Percentiles rank a stretch among this genome's conserved stretches.
Conservation (phyloP, 2,329 filamentous ascomycete species). For the Alternaria triticimaculans region DNA sequence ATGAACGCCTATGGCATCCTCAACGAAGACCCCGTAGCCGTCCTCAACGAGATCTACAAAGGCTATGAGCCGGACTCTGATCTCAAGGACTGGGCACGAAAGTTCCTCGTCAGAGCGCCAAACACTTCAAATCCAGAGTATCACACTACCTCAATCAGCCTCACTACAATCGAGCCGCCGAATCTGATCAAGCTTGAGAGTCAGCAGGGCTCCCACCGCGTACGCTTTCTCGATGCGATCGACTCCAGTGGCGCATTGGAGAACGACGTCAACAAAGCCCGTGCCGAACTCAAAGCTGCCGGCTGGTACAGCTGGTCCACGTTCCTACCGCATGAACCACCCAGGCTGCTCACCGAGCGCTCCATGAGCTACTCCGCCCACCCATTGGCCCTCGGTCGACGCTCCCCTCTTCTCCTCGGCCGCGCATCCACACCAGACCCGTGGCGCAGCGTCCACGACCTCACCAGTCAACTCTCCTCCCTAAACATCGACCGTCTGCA, state of each 20-base stretch:
- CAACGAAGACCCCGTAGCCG: conserved; percentile 45
- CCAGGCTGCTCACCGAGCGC: neutral
- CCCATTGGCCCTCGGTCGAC: neutral
- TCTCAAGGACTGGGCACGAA: conserved; percentile 29
- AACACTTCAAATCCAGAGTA: neutral
- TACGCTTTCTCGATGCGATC: conserved; percentile 23
- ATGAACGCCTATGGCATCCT: conserved; percentile 41
- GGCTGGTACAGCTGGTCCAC: conserved; percentile 12
- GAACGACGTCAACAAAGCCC: conserved; percentile 33
- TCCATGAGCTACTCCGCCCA: neutral
- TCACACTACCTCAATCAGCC: neutral
- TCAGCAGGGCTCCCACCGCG: conserved; percentile 18
- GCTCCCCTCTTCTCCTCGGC: neutral
- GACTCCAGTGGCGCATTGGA: conserved; percentile 23
- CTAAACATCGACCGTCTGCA: neutral
- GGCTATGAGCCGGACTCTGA: conserved; percentile 29
- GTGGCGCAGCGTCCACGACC: neutral
- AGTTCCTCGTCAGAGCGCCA: conserved; percentile 25
- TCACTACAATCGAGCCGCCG: conserved; percentile 14
- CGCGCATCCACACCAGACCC: neutral
- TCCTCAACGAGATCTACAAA: conserved; percentile 47
- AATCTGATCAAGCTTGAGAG: conserved; percentile 35
- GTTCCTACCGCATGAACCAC: neutral
- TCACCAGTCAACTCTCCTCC: neutral
- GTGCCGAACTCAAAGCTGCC: conserved; percentile 13